phyloP scores from a whole-genome alignment of 768 basidiomycete genomes.

The Thelephora aurantiotincta region DNA sequence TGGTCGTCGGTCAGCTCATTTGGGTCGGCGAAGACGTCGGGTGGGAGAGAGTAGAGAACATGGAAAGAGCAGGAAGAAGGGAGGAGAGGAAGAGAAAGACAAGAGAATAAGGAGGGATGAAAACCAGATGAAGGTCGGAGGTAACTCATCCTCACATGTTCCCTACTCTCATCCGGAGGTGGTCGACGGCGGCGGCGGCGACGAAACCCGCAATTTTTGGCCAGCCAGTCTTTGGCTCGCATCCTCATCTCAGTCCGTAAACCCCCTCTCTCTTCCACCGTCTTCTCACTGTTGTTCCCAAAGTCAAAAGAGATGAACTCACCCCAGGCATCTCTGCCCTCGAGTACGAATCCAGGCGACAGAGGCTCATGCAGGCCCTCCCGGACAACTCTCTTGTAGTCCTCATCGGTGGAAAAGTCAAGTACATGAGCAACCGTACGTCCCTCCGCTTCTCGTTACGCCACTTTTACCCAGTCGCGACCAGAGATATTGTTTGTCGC shows the following conservation, averaged over 20 bases:
- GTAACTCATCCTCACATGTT: background rate
- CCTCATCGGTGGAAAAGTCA: conserved; percentile 62
- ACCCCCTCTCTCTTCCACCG: background rate
- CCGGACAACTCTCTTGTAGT: conserved; percentile 66
- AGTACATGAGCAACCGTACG: conserved; percentile 77
- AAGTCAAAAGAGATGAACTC: conserved; percentile 50
- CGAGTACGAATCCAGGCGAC: conserved; percentile 68
- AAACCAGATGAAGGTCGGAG: background rate
- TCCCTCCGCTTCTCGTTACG: conserved; percentile 10
- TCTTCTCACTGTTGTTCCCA: conserved; percentile 1
- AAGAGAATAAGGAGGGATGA: background rate
- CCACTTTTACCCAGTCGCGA: background rate
- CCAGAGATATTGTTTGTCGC: conserved; percentile 3
- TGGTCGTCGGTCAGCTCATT: conserved; percentile 23
- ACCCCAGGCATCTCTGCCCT: conserved; percentile 68
- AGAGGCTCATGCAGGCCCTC: conserved; percentile 55
- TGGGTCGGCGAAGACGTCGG: conserved; percentile 28
- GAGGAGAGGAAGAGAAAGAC: background rate
- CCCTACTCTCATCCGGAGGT: too few relatives aligned
- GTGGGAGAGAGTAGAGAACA: conserved; percentile 22
- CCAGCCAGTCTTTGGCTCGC: conserved; percentile 65
- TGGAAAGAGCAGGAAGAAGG: conserved; percentile 17
- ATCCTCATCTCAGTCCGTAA: conserved; percentile 63
- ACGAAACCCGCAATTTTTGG: conserved; percentile 66
- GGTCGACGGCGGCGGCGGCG: too few relatives aligned